Percentiles rank a stretch among this genome's conserved stretches.
phyloP scores from a whole-genome alignment of 2,329 filamentous ascomycete species.

The Trichoderma sp. region DNA sequence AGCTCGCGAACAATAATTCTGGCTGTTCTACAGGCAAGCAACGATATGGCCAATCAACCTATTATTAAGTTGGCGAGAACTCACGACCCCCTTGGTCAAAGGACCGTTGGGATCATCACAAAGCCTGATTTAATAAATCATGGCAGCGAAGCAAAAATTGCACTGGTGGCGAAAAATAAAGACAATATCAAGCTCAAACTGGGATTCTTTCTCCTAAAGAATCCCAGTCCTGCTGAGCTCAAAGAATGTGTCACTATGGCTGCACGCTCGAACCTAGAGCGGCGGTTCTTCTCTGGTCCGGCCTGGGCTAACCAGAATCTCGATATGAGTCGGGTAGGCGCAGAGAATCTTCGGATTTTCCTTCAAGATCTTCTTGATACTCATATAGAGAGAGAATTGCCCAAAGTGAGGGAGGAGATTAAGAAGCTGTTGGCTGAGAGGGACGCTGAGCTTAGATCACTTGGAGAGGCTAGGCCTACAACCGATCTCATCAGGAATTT shows the following conservation, averaged over 20 bases:
- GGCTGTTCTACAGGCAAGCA: background rate
- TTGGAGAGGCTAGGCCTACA: background rate
- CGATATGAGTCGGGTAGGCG: background rate
- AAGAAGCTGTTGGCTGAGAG: background rate
- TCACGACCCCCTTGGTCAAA: background rate
- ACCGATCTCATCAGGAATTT: background rate
- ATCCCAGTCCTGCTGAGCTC: background rate
- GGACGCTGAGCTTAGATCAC: background rate
- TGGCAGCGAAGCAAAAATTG: background rate
- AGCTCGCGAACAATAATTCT: conserved; percentile 5
- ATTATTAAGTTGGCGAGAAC: background rate
- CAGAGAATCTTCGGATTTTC: background rate
- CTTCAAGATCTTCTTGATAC: background rate
- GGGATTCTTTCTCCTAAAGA: background rate
- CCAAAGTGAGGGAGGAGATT: background rate
- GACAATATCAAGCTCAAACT: background rate
- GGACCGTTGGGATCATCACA: background rate
- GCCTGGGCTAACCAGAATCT: background rate
- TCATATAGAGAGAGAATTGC: background rate
- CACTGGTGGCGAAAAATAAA: background rate
- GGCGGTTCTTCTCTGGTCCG: background rate
- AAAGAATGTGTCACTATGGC: background rate
- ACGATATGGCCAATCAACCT: background rate
- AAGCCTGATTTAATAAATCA: conserved; percentile 1
- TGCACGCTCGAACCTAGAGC: background rate